Base-by-base conservation (phyloP, 169 alveolate species). In the Plasmodium inui region DNA sequence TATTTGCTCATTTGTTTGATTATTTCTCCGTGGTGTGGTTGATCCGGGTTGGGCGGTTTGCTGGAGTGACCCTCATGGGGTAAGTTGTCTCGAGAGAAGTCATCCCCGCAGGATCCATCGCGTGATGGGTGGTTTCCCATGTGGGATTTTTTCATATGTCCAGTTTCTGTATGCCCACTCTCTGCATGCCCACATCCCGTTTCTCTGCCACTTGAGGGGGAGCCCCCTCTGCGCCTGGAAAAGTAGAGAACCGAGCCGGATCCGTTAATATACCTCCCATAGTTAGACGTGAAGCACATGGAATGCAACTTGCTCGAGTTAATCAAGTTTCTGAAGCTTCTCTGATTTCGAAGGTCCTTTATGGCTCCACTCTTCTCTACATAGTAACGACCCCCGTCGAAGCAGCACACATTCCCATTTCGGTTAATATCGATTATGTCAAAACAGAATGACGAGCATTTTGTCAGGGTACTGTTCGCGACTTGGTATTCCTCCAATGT, bases 221-320 rank as follows among this genome's bases (percentile, higher is more conserved):
- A 30, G 14, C 79, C 57, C n/a, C 76, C 2, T 28, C 50, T 79
- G 71, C 19, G 19, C 67, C 30, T 67, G 12, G 46, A 39, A 34
- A 79, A 80, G 73, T 86, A 89, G 17, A 89, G 39, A 12, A 89
- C 82, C 39, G 94, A 89, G 26, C 94, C 94, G n/a, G 94, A 89
- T 1, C 94, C 94, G 53, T 79, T 89, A 55, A 89, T 89, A 39
- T 79, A 89, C 37, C 94, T 55, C 30, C 84, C 81, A n/a, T 89
- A 89, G 53, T 89, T 89, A 44, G 94, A 89, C 26, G 94, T 89
- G 82, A 89, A 89, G 53, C 94, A 89, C 91, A 81, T 89, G 44
- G 84, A 70, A 34, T 89, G 90, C 17, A 79, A 2, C 39, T n/a
- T 39, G 22, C 80, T 70, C 8, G 74, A 74, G 22, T 86, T 46